These are phyloP conservation scores for Neonothopanus nambi DNA, from an alignment of 1,284 basidiomycete genomes.

Conservation along the genomic window DNA sequence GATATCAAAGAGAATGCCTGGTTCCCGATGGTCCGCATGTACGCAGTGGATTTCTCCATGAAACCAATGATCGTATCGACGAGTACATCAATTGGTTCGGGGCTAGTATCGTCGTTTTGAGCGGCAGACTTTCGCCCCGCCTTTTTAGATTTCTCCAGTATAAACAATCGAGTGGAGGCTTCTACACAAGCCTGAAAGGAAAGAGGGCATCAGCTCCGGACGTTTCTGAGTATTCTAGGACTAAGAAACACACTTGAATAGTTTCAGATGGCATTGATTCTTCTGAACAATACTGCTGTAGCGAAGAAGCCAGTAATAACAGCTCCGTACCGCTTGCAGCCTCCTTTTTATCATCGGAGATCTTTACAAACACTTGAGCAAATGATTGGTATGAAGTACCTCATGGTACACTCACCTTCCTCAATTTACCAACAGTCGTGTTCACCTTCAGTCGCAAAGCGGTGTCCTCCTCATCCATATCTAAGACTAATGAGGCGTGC, in stretches of 20 bases:
- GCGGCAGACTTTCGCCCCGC: conserved; percentile 40
- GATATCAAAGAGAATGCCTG: conserved; percentile 82
- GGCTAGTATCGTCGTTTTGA: conserved; percentile 28
- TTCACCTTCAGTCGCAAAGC: conserved; percentile 48
- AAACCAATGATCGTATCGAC: conserved; percentile 89
- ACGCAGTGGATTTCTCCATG: conserved; percentile 83
- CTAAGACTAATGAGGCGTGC: conserved; percentile 59
- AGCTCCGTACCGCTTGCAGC: conserved; percentile 66
- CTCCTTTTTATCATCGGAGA: conserved; percentile 50
- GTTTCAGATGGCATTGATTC: conserved; percentile 43
- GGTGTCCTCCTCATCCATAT: conserved; percentile 59
- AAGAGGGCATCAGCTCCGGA: neutral
- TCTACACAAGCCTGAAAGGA: conserved; percentile 49
- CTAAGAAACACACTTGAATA: conserved; percentile 57
- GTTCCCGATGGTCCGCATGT: conserved; percentile 80
- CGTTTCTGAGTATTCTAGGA: neutral
- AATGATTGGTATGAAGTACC: neutral
- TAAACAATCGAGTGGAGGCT: conserved; percentile 39
- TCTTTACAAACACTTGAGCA: conserved; percentile 30
- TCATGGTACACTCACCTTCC: conserved; percentile 38
- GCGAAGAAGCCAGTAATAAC: conserved; percentile 66
- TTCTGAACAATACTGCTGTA: conserved; percentile 72
- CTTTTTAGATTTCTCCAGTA: conserved; percentile 34
- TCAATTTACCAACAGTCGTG: conserved; percentile 47
- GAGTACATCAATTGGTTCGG: conserved; percentile 77